phyloP scores from a whole-genome alignment of 176 grass and related monocot species.

The Oryza rufipogon region DNA sequence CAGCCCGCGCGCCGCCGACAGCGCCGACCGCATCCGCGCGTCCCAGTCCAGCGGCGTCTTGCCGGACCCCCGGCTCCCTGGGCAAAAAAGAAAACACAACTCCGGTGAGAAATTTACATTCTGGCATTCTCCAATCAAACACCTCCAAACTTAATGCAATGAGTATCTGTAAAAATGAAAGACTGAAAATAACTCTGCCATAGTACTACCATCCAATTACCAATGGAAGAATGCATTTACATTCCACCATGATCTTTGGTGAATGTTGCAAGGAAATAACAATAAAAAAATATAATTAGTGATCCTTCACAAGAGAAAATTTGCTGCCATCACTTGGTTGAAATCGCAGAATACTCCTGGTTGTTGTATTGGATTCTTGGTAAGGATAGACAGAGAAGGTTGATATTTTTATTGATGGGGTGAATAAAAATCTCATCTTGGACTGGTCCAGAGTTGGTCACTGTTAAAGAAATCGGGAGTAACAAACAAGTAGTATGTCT shows the following conservation, averaged over 20 bases:
- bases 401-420: neutral
- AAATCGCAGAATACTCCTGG: neutral
- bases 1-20: constrained; percentile 76
- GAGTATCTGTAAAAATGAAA: neutral
- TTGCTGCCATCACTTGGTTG: neutral
- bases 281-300: neutral
- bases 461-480: constrained; percentile 20
- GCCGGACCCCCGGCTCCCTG: constrained; percentile 83
- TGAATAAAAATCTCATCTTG: constrained; percentile 22
- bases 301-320: neutral
- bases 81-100: neutral
- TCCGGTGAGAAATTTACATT: constrained; percentile 32
- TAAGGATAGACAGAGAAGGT: neutral
- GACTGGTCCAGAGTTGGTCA: constrained; percentile 22
- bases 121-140: neutral
- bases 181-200: neutral
- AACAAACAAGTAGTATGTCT: neutral
- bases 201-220: neutral
- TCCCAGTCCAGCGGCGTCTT: constrained; percentile 92
- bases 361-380: neutral
- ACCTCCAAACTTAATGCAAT: neutral
- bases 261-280: neutral
- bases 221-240: neutral
- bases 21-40: constrained; percentile 70
- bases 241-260: neutral